phyloP scores from a whole-genome alignment of 345 rosid species.

The Aquilaria malaccensis region DNA sequence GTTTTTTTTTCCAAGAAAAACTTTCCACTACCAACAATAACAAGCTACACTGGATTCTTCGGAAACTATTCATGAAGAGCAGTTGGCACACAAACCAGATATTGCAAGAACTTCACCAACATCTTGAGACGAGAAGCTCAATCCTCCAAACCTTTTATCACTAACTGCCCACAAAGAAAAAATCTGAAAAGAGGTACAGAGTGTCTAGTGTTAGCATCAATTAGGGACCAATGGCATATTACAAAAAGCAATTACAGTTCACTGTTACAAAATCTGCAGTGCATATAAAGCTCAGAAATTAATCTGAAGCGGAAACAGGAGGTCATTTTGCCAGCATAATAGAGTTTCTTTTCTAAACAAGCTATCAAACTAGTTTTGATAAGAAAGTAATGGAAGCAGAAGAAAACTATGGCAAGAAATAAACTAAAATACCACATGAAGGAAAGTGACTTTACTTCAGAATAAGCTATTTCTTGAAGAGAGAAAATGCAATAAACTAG shows the following conservation, averaged over 20 bases:
- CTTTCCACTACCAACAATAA: background rate
- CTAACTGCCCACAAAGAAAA: slow-evolving; percentile 69
- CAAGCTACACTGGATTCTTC: background rate
- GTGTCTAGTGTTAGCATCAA: background rate
- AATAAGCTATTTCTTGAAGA: slow-evolving; percentile 59
- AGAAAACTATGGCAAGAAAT: background rate
- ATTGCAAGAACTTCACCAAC: slow-evolving; percentile 61
- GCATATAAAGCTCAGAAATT: background rate
- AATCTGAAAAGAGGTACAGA: slow-evolving; percentile 18
- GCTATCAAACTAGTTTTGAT: too few relatives aligned
- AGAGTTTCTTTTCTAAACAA: too few relatives aligned
- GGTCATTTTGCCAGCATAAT: too few relatives aligned
- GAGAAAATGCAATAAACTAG: slow-evolving; percentile 56
- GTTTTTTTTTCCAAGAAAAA: background rate
- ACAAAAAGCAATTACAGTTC: too few relatives aligned
- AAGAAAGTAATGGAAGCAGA: background rate
- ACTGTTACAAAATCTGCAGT: background rate
- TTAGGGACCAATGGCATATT: too few relatives aligned
- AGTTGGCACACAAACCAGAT: slow-evolving; percentile 30
- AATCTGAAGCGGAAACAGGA: too few relatives aligned
- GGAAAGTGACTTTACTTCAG: slow-evolving; percentile 32
- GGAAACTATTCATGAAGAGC: background rate
- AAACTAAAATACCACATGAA: background rate
- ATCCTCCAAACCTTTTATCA: slow-evolving; percentile 49
- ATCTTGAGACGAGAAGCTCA: slow-evolving; percentile 54